Base-by-base conservation (phyloP, 164 flowering plant genomes). In the Protea cynaroides region DNA sequence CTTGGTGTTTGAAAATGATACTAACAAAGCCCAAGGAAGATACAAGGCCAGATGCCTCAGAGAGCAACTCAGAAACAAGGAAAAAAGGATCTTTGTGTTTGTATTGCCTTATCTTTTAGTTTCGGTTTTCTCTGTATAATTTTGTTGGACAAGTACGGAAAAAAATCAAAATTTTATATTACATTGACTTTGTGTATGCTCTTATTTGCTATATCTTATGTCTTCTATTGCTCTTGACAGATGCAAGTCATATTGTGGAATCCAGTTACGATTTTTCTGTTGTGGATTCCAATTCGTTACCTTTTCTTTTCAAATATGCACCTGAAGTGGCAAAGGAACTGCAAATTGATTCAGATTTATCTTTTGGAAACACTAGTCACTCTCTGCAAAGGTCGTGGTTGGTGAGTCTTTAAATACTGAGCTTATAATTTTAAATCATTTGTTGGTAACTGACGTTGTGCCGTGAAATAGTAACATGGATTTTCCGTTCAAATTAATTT, bases 251-350 rank as follows among this genome's bases (percentile, higher is more conserved):
- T 40, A 59, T 91, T 64, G 55, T 75, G 71, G 86, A 83, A 13
- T 80, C 93, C 58, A 94, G 80, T 71, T 89, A 82, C 62, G 93
- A 89, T 68, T 76, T 94, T 69, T 74, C 90, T 65, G 90, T 87
- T 9, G 84, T 91, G 38, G 99, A 94, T 76, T 81, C 99, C 75
- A 94, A 94, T 78, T 78, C 97, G 34, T 74, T 91, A 37, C 61
- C 37, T 56, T 94, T 90, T 78, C 74, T 94, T 63, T 89, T 89
- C 79, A 85, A 91, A 65, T 54, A 89, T 75, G 84, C 95, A 52
- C 96, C 92, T 68, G 87, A 85, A 64, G 90, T 78, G 50, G 90
- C 91, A 37, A 80, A 80, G 58, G 83, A 82, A 69, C 79, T 91
- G 72, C 69, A 81, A 14, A 72, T 82, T 57, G 69, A 59, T 66